phyloP scores from a whole-genome alignment of 2,329 filamentous ascomycete species.

The Lachnellula subtilissima region DNA sequence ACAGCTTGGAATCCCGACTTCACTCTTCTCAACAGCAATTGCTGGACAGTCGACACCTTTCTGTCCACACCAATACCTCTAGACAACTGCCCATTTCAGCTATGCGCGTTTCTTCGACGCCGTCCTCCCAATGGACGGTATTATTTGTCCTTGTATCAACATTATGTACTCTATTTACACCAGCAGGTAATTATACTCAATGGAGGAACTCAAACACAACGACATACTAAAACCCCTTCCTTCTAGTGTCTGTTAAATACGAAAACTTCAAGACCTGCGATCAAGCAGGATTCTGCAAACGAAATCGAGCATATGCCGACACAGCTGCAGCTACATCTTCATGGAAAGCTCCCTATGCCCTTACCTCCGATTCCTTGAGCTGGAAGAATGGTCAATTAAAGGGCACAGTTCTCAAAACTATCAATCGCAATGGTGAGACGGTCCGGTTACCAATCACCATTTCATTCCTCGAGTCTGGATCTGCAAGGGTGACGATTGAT shows the following conservation, averaged over 20 bases:
- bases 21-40: slow-evolving; percentile 10
- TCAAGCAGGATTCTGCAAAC: slow-evolving; percentile 95
- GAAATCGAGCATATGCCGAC: slow-evolving; percentile 88
- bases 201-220: neutral
- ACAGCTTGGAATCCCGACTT: slow-evolving; percentile 14
- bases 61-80: neutral
- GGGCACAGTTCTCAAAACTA: slow-evolving; percentile 75
- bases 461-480: slow-evolving; percentile 85
- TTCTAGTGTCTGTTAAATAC: slow-evolving; percentile 77
- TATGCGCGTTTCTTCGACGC: slow-evolving; percentile 30
- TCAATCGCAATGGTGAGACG: slow-evolving; percentile 59
- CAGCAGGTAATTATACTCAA: slow-evolving; percentile 48
- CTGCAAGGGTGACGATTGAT: slow-evolving; percentile 81
- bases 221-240: slow-evolving; percentile 10
- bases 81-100: neutral
- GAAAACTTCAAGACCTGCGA: slow-evolving; percentile 96
- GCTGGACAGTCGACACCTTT: slow-evolving; percentile 7
- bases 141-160: slow-evolving; percentile 55
- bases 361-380: slow-evolving; percentile 65
- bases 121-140: slow-evolving; percentile 60
- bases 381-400: slow-evolving; percentile 78
- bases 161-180: slow-evolving; percentile 56
- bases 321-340: slow-evolving; percentile 52
- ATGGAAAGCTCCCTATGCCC: slow-evolving; percentile 77
- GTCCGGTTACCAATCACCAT: slow-evolving; percentile 78